A percentile compares a stretch with the other conserved stretches of the same genome.
These are phyloP conservation scores for Polyporus arcularius DNA, from an alignment of 768 basidiomycete genomes.

Conservation along the genomic window DNA sequence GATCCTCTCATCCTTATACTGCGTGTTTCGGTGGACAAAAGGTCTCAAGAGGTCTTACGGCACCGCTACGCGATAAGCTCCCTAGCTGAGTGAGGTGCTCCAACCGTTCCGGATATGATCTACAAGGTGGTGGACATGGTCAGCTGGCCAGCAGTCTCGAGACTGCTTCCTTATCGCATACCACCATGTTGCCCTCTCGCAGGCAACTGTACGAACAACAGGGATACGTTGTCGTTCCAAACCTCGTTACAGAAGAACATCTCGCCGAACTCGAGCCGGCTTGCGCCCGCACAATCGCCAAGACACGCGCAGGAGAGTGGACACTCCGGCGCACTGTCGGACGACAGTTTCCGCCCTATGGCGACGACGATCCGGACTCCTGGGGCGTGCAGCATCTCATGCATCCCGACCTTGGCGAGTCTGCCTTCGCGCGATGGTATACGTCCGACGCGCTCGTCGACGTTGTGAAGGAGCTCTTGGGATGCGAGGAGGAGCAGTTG, in stretches of 20 bases:
- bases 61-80: no score
- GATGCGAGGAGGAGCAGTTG: slow-evolving; percentile 56
- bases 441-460: slow-evolving; percentile 51
- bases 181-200: slow-evolving; percentile 22
- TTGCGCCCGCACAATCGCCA: slow-evolving; percentile 48
- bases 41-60: no score
- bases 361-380: slow-evolving; percentile 57
- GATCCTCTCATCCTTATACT: no score
- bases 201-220: slow-evolving; percentile 58
- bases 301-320: slow-evolving; percentile 65
- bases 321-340: slow-evolving; percentile 69
- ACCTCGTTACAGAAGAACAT: slow-evolving; percentile 47
- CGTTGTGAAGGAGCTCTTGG: slow-evolving; percentile 49
- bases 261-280: slow-evolving; percentile 47
- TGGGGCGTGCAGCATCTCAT: slow-evolving; percentile 85
- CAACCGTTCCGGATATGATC: no score
- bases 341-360: slow-evolving; percentile 78
- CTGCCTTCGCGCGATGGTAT: slow-evolving; percentile 67
- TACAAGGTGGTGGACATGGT: neutral
- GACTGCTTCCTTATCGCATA: neutral
- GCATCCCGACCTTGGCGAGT: slow-evolving; percentile 70
- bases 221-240: slow-evolving; percentile 66
- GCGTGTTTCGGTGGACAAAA: no score
- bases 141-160: neutral
- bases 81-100: no score